Conservation (phyloP, 2,329 filamentous ascomycete genomes). For the Fusarium piperis region DNA sequence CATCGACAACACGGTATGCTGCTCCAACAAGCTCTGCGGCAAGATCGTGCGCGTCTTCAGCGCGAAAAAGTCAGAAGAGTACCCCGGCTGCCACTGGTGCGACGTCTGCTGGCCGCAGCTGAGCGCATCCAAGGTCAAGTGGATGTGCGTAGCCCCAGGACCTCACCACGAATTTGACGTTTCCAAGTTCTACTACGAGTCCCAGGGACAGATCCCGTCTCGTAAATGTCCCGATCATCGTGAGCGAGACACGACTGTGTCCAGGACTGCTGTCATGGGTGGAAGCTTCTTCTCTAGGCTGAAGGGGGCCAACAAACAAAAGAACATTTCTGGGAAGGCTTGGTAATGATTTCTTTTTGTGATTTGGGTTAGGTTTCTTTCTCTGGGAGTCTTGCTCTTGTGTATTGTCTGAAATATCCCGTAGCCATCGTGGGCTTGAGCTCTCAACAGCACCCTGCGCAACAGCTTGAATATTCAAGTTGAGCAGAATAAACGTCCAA, state of each 20-base stretch:
- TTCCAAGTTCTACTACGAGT: slow-evolving; percentile 49
- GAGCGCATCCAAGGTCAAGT: slow-evolving; percentile 25
- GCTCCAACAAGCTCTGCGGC: slow-evolving; percentile 53
- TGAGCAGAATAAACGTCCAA: too few species aligned
- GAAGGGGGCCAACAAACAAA: slow-evolving; percentile 18
- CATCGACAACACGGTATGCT: slow-evolving; percentile 45
- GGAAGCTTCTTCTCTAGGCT: slow-evolving; percentile 19
- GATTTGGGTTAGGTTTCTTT: neutral
- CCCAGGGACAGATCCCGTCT: slow-evolving; percentile 42
- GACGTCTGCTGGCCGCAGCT: slow-evolving; percentile 47
- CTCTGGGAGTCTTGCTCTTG: neutral
- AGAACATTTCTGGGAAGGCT: slow-evolving; percentile 16
- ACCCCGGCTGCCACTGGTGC: slow-evolving; percentile 46
- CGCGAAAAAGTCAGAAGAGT: slow-evolving; percentile 34
- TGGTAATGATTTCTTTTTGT: neutral
- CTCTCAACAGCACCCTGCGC: too few species aligned
- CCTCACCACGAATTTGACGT: slow-evolving; percentile 45
- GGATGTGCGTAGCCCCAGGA: slow-evolving; percentile 37
- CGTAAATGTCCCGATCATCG: slow-evolving; percentile 34
- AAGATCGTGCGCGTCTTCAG: slow-evolving; percentile 43
- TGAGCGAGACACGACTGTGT: slow-evolving; percentile 5
- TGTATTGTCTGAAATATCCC: neutral
- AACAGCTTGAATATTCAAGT: too few species aligned
- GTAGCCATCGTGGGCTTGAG: too few species aligned
- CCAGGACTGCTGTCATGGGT: slow-evolving; percentile 9